Conservation (phyloP, 176 grass and related monocot species). For the Puccinellia tenuiflora region DNA sequence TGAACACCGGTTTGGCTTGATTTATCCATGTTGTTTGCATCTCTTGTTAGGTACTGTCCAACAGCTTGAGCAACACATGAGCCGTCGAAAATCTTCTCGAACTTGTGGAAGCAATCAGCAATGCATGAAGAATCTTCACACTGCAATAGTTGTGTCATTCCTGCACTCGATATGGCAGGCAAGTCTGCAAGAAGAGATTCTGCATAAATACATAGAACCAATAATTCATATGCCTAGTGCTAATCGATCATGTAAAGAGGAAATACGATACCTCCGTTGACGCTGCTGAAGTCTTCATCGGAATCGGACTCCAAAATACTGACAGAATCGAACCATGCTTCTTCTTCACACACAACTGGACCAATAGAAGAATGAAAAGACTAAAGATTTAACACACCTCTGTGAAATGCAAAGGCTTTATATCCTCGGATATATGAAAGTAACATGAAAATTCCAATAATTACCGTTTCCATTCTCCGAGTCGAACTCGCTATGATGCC, state of each 20-base stretch:
- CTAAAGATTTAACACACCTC: not conserved
- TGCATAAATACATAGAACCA: not conserved
- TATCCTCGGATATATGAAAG: not conserved
- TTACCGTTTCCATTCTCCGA: slow-evolving; percentile 73
- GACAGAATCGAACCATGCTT: slow-evolving; percentile 87
- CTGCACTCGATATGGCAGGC: slow-evolving; percentile 29
- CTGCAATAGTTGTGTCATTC: slow-evolving; percentile 46
- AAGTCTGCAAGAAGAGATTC: slow-evolving; percentile 56
- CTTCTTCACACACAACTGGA: slow-evolving; percentile 85
- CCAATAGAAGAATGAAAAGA: not conserved
- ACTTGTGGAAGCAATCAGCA: slow-evolving; percentile 53
- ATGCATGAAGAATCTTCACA: slow-evolving; percentile 62
- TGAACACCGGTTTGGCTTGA: slow-evolving; percentile 22
- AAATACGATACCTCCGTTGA: slow-evolving; percentile 68
- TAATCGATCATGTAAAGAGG: slow-evolving; percentile 12
- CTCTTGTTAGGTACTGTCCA: slow-evolving; percentile 53
- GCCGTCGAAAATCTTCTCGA: slow-evolving; percentile 42
- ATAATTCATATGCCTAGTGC: not conserved
- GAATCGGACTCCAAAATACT: slow-evolving; percentile 94
- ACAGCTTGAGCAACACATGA: slow-evolving; percentile 47
- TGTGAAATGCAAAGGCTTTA: not conserved
- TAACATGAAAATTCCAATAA: not conserved
- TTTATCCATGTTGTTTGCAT: slow-evolving; percentile 38
- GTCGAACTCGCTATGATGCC: slow-evolving; percentile 84
- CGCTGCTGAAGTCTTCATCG: slow-evolving; percentile 87